A percentile compares a stretch with the other conserved stretches of the same genome.
Conservation (phyloP, 164 flowering plant species). For the Vitis rupestris region DNA sequence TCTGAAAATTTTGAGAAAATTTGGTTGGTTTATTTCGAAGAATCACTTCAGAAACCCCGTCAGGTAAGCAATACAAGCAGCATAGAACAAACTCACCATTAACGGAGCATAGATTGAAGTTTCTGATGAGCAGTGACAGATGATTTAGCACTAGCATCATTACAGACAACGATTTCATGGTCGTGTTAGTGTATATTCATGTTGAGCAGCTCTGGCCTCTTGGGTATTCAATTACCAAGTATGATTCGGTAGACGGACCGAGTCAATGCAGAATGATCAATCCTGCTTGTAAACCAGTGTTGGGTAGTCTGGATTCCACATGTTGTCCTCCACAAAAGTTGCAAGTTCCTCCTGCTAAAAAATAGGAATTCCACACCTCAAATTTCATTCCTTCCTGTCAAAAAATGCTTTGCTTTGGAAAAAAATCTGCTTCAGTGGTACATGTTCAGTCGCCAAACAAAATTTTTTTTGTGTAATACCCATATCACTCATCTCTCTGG, state of each 20-base stretch:
- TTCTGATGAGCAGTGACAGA: background rate
- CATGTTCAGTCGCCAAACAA: no score
- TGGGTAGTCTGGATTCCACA: slow-evolving; percentile 92
- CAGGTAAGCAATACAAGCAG: no score
- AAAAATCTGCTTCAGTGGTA: no score
- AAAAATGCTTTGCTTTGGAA: no score
- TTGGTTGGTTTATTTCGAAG: no score
- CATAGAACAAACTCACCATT: no score
- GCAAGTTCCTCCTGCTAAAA: slow-evolving; percentile 64
- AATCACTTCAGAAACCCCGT: no score
- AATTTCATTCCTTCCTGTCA: no score
- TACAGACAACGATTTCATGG: background rate
- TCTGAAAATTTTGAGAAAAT: no score
- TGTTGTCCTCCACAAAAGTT: slow-evolving; percentile 65
- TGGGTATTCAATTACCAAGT: background rate
- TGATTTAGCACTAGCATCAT: background rate
- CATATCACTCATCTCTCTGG: no score
- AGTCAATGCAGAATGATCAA: slow-evolving; percentile 19
- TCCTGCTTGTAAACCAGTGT: slow-evolving; percentile 74
- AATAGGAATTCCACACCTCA: no score
- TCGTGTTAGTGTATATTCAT: background rate
- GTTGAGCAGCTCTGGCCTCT: background rate
- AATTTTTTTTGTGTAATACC: no score
- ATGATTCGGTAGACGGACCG: background rate
- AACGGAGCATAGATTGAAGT: background rate